phyloP scores from a whole-genome alignment of 345 rosid genomes.

The Lumnitzera racemosa region DNA sequence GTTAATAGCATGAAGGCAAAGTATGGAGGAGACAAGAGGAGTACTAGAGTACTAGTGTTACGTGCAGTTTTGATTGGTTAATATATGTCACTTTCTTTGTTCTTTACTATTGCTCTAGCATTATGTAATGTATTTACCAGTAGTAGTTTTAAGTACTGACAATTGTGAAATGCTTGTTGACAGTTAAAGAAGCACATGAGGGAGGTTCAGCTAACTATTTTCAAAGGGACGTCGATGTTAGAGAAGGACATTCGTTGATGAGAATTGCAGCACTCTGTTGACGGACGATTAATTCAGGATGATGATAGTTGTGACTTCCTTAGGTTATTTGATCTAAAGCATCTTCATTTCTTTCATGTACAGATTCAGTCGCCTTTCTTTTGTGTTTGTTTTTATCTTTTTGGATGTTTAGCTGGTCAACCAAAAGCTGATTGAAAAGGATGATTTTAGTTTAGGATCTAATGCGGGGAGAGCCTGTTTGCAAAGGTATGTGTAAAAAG shows the following conservation, averaged over 20 bases:
- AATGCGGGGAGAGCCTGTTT: too few relatives aligned
- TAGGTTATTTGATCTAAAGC: background rate
- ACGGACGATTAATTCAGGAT: background rate
- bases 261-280: conserved; percentile 7
- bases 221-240: conserved; percentile 77
- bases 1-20: too few relatives aligned
- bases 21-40: too few relatives aligned
- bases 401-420: too few relatives aligned
- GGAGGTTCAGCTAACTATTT: conserved; percentile 69
- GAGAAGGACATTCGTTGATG: conserved; percentile 58
- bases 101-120: background rate
- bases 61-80: too few relatives aligned
- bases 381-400: too few relatives aligned
- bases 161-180: background rate
- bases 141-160: background rate
- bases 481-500: too few relatives aligned
- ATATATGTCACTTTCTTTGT: too few relatives aligned
- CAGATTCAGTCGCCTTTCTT: too few relatives aligned
- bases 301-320: conserved; percentile 1
- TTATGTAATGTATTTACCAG: background rate
- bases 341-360: background rate
- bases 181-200: conserved; percentile 64
- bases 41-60: too few relatives aligned
- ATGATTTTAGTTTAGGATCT: too few relatives aligned
- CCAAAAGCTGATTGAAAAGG: too few relatives aligned